Percentiles rank a stretch among this genome's conserved stretches.
Evolutionary conservation across 768 basidiomycete genomes (phyloP).

Genomic region (Scleroderma citrinum): DNA sequence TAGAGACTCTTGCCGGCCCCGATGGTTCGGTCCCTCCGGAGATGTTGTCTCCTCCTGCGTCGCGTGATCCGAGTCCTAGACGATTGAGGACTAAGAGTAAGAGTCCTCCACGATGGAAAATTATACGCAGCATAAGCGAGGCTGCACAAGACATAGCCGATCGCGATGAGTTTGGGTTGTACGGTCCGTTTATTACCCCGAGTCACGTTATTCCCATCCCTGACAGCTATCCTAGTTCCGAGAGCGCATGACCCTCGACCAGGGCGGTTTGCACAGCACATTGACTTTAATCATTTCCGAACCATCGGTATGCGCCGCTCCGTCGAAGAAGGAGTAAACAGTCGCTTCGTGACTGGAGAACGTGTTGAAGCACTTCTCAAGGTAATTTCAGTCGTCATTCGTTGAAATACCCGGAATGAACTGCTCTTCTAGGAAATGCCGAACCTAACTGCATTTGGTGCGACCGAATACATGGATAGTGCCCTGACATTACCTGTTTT

Average conservation of each 20-base stretch:
- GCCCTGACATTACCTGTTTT: slow-evolving; percentile 81
- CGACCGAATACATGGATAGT: slow-evolving; percentile 98
- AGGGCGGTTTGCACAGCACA: slow-evolving; percentile 74
- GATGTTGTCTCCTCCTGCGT: slow-evolving; percentile 70
- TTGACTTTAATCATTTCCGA: slow-evolving; percentile 96
- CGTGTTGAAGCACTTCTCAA: slow-evolving; percentile 75
- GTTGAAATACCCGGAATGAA: slow-evolving; percentile 3
- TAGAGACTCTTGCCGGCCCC: slow-evolving; percentile 53
- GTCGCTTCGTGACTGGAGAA: slow-evolving; percentile 90
- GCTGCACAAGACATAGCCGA: slow-evolving; percentile 70
- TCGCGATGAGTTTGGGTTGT: slow-evolving; percentile 58
- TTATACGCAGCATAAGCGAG: slow-evolving; percentile 72
- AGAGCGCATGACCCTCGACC: slow-evolving; percentile 64
- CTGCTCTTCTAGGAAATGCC: slow-evolving; percentile 66
- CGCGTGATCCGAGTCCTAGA: slow-evolving; percentile 78
- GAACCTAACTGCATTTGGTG: slow-evolving; percentile 83
- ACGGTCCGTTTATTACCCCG: slow-evolving; percentile 44
- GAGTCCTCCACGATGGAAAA: slow-evolving; percentile 79
- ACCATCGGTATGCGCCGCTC: slow-evolving; percentile 95
- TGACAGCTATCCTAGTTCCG: slow-evolving; percentile 44
- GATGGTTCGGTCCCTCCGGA: slow-evolving; percentile 70
- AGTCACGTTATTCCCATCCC: not conserved
- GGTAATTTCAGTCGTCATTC: slow-evolving; percentile 35
- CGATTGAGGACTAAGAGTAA: slow-evolving; percentile 72
- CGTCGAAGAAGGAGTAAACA: slow-evolving; percentile 81